Percentiles rank a stretch among this genome's conserved stretches.
phyloP scores from a whole-genome alignment of 768 basidiomycete genomes.

The Psilocybe sp. region DNA sequence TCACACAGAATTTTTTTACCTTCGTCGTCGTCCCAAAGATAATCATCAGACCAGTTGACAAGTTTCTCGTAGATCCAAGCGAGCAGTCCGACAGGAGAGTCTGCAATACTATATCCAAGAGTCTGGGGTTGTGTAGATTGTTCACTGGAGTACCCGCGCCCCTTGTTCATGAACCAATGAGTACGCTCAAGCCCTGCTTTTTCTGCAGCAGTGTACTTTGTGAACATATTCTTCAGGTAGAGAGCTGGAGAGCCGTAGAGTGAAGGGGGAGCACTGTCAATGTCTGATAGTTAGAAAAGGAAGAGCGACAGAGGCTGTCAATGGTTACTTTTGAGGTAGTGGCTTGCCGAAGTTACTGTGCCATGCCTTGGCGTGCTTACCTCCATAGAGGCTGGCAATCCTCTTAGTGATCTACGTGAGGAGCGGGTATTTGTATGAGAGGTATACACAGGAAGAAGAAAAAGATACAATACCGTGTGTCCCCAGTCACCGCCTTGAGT shows the following conservation, averaged over 20 bases:
- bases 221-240: conserved; percentile 21
- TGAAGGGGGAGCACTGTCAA: conserved; percentile 14
- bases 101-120: conserved; percentile 51
- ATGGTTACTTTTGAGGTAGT: conserved; percentile 36
- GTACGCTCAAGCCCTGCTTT: conserved; percentile 30
- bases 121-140: conserved; percentile 52
- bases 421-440: conserved; percentile 10
- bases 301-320: background rate
- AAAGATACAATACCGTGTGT: conserved; percentile 26
- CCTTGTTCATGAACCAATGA: conserved; percentile 24
- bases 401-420: conserved; percentile 26
- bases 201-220: conserved; percentile 28
- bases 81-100: conserved; percentile 57
- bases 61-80: conserved; percentile 57
- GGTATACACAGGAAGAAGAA: background rate
- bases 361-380: conserved; percentile 44
- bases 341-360: conserved; percentile 44
- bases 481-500: conserved; percentile 54
- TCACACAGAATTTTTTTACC: conserved; percentile 23
- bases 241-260: conserved; percentile 18
- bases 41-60: conserved; percentile 45
- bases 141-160: conserved; percentile 34
- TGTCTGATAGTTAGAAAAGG: too few species aligned
- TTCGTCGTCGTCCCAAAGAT: conserved; percentile 60
- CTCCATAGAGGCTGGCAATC: conserved; percentile 25